Base-by-base conservation (phyloP, 2,329 filamentous ascomycete genomes). In the Aspergillus alliaceus region DNA sequence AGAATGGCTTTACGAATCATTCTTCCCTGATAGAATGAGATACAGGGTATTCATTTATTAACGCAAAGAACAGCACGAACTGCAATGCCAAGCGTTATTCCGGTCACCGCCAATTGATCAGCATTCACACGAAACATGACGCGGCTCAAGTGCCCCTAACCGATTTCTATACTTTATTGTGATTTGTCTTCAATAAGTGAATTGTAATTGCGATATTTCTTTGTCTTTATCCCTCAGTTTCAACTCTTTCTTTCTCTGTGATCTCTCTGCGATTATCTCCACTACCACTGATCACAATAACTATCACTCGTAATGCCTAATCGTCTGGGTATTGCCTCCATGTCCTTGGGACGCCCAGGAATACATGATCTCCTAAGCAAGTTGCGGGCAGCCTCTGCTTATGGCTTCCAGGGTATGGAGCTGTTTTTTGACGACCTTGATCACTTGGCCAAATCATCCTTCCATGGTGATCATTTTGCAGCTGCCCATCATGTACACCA, bases 291-390 rank as follows among this genome's bases (percentile, higher is more conserved):
- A 46, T n/a, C 15, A n/a, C 14, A n/a, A 25, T 3, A 20, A 14
- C 9, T 20, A 22, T 22, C 4, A n/a, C 35, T 6, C 37, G 59
- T 54, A 54, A 72, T 70, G 66, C 56, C 56, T 56, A 69, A 69
- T 60, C 67, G 64, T 47, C 82, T 88, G 62, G 88, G 82, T 37
- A 92, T 93, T 68, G 86, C 86, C 57, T 89, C 88, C 60, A 90
- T 92, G 82, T 92, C 89, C 49, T 81, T 93, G 1, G 90, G 90
- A 40, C 86, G 88, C 40, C 86, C 85, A 66, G 88, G 87, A 68
- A 85, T 88, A 61, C 90, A 93, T 72, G 78, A 80, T 27, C 79
- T 93, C 22, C 73, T 80, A 1, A 76, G 83, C 68, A 93, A 92
- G 69, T 82, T 93, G 49, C 80, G 86, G 68, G 83, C 86, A 76